phyloP scores from a whole-genome alignment of 352 stramenopile species.

The Pythium plurisporium region DNA sequence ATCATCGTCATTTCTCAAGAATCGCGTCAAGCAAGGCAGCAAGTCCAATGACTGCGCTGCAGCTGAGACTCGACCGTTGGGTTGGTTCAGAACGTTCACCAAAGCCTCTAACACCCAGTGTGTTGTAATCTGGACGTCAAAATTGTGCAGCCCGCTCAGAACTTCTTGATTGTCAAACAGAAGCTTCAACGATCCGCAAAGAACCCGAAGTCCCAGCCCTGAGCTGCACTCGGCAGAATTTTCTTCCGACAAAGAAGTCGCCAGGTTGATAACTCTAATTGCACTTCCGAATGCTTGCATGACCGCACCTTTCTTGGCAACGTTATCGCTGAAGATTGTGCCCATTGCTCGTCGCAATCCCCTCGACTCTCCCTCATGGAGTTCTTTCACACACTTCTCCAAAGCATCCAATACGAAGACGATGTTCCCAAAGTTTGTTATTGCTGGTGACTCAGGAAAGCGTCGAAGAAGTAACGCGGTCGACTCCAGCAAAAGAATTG shows the following conservation, averaged over 20 bases:
- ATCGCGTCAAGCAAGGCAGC: constrained; percentile 72
- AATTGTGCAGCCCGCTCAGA: constrained; percentile 43
- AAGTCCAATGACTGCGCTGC: constrained; percentile 79
- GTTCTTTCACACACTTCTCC: constrained; percentile 75
- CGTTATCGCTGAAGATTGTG: constrained; percentile 37
- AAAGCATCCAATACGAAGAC: constrained; percentile 66
- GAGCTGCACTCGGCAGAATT: constrained; percentile 76
- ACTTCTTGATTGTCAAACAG: constrained; percentile 74
- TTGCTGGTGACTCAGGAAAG: constrained; percentile 61
- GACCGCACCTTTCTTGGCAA: constrained; percentile 56
- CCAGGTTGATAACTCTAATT: constrained; percentile 74
- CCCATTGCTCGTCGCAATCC: constrained; percentile 34
- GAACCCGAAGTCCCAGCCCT: constrained; percentile 57
- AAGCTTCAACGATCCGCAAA: constrained; percentile 71
- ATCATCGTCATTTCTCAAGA: constrained; percentile 65
- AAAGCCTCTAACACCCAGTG: constrained; percentile 80
- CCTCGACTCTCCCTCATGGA: constrained; percentile 45
- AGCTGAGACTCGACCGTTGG: constrained; percentile 73
- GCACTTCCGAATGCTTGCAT: constrained; percentile 69
- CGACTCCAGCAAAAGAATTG: constrained; percentile 68
- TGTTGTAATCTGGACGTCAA: constrained; percentile 64
- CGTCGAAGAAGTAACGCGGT: constrained; percentile 61
- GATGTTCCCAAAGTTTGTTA: constrained; percentile 66
- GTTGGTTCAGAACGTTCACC: constrained; percentile 77
- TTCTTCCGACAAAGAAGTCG: constrained; percentile 65